Base-by-base conservation (phyloP, 2,329 filamentous ascomycete genomes). In the Diplodia corticola region DNA sequence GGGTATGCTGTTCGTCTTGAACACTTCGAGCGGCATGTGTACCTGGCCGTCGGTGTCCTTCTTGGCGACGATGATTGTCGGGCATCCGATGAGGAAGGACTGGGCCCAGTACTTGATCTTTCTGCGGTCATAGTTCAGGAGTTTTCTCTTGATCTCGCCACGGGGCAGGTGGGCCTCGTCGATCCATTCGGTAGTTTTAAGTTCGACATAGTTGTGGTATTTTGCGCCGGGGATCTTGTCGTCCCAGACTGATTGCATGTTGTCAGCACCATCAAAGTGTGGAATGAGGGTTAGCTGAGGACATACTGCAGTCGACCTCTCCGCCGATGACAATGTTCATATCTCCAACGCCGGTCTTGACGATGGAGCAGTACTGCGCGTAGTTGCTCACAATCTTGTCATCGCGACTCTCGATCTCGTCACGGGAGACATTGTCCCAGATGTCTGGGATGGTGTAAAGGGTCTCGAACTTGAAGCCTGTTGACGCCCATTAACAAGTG, bases 51-150 rank as follows among this genome's bases (percentile, higher is more conserved):
- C 94, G 65, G 89, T 74, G 55, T 50, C 40, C 10, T 46, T 26
- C 57, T 35, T 61, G 26, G 95, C 95, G 33, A 99, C 91, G 53
- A 97, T 88, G 70, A 99, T 92, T 70, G 89, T 95, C 0, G 93
- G 92, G 0, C 98, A 93, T 48, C 94, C 94, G 1, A 99, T 88
- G 2, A 99, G 83, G 74, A 97, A 99, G 0, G 91, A 96, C 77
- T 98, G 95, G 15, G 94, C 92, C 95, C 95, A 99, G 80, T 94
- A 97, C 74, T 96, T 96, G 78, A 96, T 86, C 64, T 98, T 84
- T 76, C 98, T 98, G 57, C 91, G 87, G 78, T 97, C 91, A 75
- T 94, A 97, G 69, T 88, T 90, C 22, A 89, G 79, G 73, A 88
- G 83, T 72, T 95, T 91, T 54, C 87, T 84, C 1, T 89, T 84